Evolutionary conservation across 345 rosid genomes (phyloP).

Genomic region (Linum trigynum): DNA sequence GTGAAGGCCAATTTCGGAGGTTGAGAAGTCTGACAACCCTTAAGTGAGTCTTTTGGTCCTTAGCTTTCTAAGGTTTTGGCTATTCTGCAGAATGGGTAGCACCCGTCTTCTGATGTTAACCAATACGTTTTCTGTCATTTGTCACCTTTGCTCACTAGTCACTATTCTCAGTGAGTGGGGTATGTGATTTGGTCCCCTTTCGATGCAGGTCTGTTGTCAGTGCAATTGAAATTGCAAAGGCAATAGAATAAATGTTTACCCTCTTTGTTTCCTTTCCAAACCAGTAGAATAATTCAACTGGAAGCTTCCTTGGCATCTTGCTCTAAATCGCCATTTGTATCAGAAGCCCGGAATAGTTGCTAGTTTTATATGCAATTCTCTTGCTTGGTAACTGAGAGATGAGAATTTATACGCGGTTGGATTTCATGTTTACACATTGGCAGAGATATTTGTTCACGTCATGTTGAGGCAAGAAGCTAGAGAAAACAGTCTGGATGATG

Average conservation of each 20-base stretch:
- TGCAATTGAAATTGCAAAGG: conserved; percentile 65
- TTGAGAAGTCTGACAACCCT: too few species aligned
- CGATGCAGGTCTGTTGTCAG: conserved; percentile 46
- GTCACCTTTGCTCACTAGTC: not conserved
- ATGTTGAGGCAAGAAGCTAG: conserved; percentile 59
- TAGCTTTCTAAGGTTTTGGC: too few species aligned
- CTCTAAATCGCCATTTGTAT: too few species aligned
- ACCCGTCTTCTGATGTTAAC: too few species aligned
- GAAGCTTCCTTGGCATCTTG: not conserved
- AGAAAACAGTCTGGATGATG: conserved; percentile 71
- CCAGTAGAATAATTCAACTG: not conserved
- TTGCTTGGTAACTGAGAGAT: too few species aligned
- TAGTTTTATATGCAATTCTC: too few species aligned
- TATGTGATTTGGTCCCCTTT: not conserved
- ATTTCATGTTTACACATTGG: not conserved
- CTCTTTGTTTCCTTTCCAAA: conserved; percentile 11
- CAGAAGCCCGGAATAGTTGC: too few species aligned
- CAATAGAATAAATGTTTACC: conserved; percentile 28
- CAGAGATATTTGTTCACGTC: conserved; percentile 53
- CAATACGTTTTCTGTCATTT: not conserved
- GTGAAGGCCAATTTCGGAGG: too few species aligned
- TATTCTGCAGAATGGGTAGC: too few species aligned
- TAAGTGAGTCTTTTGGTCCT: too few species aligned
- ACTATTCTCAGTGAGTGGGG: not conserved
- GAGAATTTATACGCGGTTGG: not conserved